Conservation (phyloP, 805 yeast genomes). For the Lipomyces spencermartinsiae region DNA sequence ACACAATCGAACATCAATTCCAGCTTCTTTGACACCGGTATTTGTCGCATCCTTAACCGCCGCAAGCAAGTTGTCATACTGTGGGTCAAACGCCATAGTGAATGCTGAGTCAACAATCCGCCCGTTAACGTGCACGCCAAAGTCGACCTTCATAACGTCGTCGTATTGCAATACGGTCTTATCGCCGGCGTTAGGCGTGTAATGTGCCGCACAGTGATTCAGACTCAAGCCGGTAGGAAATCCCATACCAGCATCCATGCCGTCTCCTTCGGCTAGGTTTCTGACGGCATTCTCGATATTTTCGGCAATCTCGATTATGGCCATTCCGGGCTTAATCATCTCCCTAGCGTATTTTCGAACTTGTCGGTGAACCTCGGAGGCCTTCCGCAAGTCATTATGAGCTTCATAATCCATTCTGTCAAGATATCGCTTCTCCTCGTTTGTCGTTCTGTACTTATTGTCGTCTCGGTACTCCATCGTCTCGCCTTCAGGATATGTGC, state of each 20-base stretch:
- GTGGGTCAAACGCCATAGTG: constrained; percentile 84
- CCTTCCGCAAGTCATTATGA: constrained; percentile 92
- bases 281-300: constrained; percentile 85
- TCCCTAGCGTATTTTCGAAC: constrained; percentile 81
- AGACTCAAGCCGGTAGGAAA: constrained; percentile 97
- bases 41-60: constrained; percentile 95
- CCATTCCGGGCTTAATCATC: constrained; percentile 86
- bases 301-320: constrained; percentile 88
- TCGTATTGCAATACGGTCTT: constrained; percentile 78
- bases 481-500: constrained; percentile 83
- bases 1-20: constrained; percentile 92
- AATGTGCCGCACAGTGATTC: constrained; percentile 96
- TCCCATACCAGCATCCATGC: constrained; percentile 80
- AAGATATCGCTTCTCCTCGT: constrained; percentile 82
- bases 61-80: constrained; percentile 75
- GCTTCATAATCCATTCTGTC: constrained; percentile 64
- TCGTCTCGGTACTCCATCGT: constrained; percentile 79
- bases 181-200: constrained; percentile 96
- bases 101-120: constrained; percentile 93
- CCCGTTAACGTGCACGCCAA: constrained; percentile 96
- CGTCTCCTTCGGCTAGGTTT: constrained; percentile 67
- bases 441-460: constrained; percentile 74
- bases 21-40: constrained; percentile 90
- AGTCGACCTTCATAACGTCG: constrained; percentile 95
- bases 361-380: constrained; percentile 93